Evolutionary conservation across 495 filamentous ascomycete species (phyloP).

Genomic region (Aeminium ludgeri): DNA sequence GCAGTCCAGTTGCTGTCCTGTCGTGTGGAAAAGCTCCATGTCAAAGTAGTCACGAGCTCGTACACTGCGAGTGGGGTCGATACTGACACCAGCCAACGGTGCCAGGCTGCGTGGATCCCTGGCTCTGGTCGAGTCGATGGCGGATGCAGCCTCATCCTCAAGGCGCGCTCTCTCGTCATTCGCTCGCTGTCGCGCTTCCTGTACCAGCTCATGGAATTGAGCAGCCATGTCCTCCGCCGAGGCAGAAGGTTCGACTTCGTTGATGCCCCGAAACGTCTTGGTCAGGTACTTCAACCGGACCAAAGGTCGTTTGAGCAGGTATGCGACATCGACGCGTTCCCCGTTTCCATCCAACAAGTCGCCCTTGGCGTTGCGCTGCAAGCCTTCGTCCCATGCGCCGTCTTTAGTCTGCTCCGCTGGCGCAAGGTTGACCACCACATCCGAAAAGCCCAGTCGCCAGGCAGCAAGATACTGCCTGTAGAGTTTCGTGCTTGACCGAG

Average conservation of each 20-base stretch:
- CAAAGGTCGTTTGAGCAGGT: conserved; percentile 73
- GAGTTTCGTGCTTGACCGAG: conserved; percentile 51
- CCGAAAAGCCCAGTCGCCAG: conserved; percentile 90
- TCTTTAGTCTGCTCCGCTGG: conserved; percentile 33
- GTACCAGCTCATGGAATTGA: conserved; percentile 54
- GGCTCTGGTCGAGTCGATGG: conserved; percentile 60
- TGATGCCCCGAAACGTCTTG: conserved; percentile 58
- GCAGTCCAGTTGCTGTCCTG: conserved; percentile 72
- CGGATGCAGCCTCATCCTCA: conserved; percentile 77
- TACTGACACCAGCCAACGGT: conserved; percentile 46
- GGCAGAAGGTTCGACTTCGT: conserved; percentile 35
- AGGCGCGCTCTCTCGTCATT: conserved; percentile 75
- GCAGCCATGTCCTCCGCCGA: conserved; percentile 39
- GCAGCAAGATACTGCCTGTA: conserved; percentile 79
- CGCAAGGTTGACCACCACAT: conserved; percentile 84
- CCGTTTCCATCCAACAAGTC: conserved; percentile 56
- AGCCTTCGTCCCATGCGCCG: conserved; percentile 43
- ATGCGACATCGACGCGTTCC: conserved; percentile 87
- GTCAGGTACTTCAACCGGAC: conserved; percentile 76
- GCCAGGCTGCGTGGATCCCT: conserved; percentile 63
- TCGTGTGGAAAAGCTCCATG: conserved; percentile 72
- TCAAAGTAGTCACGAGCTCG: conserved; percentile 78
- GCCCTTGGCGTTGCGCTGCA: conserved; percentile 61
- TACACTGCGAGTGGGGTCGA: conserved; percentile 61
- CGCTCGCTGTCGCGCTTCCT: conserved; percentile 56